Evolutionary conservation across 441 rosid genomes (phyloP).

Genomic region (Aquilaria agallochum): DNA sequence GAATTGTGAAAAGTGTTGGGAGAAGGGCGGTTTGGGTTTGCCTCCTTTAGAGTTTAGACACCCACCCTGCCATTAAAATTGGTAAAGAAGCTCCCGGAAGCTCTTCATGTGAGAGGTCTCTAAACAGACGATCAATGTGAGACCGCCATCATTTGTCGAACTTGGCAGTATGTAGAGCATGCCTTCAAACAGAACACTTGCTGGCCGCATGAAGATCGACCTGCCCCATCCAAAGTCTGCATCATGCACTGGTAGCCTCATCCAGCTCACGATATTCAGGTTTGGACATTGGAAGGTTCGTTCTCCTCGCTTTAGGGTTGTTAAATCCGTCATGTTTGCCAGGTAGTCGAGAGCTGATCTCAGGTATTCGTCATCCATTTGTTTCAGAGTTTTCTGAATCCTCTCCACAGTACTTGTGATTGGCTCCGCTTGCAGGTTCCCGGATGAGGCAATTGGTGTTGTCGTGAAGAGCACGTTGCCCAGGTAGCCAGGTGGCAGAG

Average conservation of each 20-base stretch:
- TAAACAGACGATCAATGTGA: constrained; percentile 16
- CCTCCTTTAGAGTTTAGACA: too few species aligned
- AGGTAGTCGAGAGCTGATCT: constrained; percentile 34
- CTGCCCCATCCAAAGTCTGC: constrained; percentile 40
- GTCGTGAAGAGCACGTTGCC: constrained; percentile 16
- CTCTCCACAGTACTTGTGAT: constrained; percentile 12
- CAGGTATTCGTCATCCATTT: constrained; percentile 28
- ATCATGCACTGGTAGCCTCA: constrained; percentile 19
- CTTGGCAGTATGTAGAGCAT: constrained; percentile 10
- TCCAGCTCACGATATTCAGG: constrained; percentile 14
- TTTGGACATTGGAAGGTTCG: constrained; percentile 22
- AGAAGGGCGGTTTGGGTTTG: too few species aligned
- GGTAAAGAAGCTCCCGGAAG: constrained; percentile 20
- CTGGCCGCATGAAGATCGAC: constrained; percentile 21
- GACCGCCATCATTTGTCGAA: constrained; percentile 17
- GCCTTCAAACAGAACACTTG: constrained; percentile 19
- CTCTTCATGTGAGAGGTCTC: constrained; percentile 18
- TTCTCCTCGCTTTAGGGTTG: neutral
- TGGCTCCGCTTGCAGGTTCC: constrained; percentile 21
- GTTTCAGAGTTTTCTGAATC: constrained; percentile 11
- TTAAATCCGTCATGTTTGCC: constrained; percentile 8
- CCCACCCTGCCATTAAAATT: neutral
- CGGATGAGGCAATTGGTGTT: constrained; percentile 1
- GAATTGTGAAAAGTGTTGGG: too few species aligned
- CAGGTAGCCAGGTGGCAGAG: constrained; percentile 2